Conservation (phyloP, 2,329 filamentous ascomycete species). For the Rhynchosporium agropyri region DNA sequence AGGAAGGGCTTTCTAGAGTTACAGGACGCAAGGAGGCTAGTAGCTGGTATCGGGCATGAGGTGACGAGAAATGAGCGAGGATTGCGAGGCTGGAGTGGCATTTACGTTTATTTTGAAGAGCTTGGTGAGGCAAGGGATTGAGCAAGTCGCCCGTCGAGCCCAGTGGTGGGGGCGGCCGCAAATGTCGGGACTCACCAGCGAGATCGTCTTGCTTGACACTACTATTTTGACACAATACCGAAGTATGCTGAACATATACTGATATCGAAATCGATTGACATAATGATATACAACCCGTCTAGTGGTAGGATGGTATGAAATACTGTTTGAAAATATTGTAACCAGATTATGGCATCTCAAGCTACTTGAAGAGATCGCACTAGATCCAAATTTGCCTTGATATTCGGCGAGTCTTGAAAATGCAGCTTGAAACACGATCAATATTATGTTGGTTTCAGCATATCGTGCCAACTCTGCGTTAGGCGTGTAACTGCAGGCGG, state of each 20-base stretch:
- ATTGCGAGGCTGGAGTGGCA: constrained; percentile 3
- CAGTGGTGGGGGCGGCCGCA: neutral
- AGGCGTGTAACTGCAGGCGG: too few relatives aligned
- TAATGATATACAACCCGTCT: too few relatives aligned
- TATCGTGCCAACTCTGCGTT: too few relatives aligned
- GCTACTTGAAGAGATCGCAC: too few relatives aligned
- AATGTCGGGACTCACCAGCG: neutral
- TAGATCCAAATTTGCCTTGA: neutral
- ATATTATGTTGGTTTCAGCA: neutral
- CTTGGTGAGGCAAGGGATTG: neutral
- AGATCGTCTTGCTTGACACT: too few relatives aligned
- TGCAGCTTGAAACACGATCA: neutral
- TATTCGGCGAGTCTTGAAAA: neutral
- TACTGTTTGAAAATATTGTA: too few relatives aligned
- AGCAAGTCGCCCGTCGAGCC: too few relatives aligned
- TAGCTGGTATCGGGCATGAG: neutral
- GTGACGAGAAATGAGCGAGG: neutral
- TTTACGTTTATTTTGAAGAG: neutral
- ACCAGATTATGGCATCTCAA: too few relatives aligned
- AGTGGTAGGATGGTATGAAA: too few relatives aligned
- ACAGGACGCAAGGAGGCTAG: neutral
- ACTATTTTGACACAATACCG: too few relatives aligned
- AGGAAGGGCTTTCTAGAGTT: neutral
- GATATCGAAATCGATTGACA: too few relatives aligned
- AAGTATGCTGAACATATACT: too few relatives aligned